Evolutionary conservation across 331 rosid genomes (phyloP), one percentile per base, ranked within the genome.

Genomic region (Dryas integrifolia): DNA sequence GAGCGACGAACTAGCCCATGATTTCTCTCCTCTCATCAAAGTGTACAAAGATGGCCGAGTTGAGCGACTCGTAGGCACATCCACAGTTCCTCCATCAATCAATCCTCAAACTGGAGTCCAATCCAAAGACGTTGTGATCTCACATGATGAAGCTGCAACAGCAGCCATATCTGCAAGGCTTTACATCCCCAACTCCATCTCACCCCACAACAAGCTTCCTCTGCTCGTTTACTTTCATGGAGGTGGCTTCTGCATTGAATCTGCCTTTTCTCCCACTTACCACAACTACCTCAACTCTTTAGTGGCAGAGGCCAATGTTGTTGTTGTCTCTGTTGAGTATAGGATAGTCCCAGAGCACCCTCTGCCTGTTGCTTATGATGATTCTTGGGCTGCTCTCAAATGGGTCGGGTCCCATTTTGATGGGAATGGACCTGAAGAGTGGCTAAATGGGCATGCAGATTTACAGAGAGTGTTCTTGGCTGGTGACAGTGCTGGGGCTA

Each of bases 401-500:
- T 81, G 81, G 79, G 26, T 72, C 1, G 75, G 61, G n/a, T 64
- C 81, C 30, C 76, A 69, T 39, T 18, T 3, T 6, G 38, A 51
- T 15, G 76, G 58, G 0, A 38, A 35, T 8, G 74, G 74, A 10
- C 44, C 67, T 1, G 68, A 71, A 5, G 57, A 30, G 5, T 65
- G 74, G 77, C 57, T 76, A 9, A 53, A 51, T 15, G 3, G 5
- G 1, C 55, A 63, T 7, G 78, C 76, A 1, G 81, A 76, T 67
- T 69, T 60, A 0, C 40, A 41, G 11, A 41, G 60, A 2, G 57
- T 76, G 46, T 81, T 68, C 53, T 24, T 81, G 2, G 71, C 69
- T 0, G 81, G 85, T 1, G 85, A 81, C 75, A 76, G 85, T 13
- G 75, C 81, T 4, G 84, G 80, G 10, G 84, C 39, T 8, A 80